Evolutionary conservation across 768 basidiomycete genomes (phyloP), one percentile per base, ranked within the genome.

Genomic region (Rubroboletus satanas): DNA sequence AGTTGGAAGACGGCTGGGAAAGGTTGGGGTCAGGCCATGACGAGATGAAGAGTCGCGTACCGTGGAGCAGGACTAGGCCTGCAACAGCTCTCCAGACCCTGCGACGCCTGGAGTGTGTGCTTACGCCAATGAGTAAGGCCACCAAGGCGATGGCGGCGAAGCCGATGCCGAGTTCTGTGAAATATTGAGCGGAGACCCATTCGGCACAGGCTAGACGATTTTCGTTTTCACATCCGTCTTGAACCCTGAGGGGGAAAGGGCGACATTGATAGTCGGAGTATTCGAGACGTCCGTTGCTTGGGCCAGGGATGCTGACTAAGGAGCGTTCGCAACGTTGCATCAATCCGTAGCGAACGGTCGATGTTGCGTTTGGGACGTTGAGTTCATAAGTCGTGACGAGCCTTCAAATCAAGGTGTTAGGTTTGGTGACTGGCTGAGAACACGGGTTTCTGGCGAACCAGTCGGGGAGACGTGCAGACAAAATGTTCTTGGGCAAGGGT

Each of bases 81-180:
- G 86, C 87, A 1, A 86, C 84, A 1, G 81, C 84, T 65, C 79
- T 82, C 89, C 89, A 91, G 32, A 90, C 84, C 59, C 89, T 80
- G 54, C 87, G 76, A 59, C 89, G 76, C 48, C 88, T 76, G 15
- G 87, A 87, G 62, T 83, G 83, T 0, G 89, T 89, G 63, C 79
- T 87, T 18, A 88, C 77, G 4, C 89, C 88, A 54, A 90, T 75
- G 39, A 84, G 63, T 45, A 91, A 75, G 8, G 86, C 74, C 0
- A 77, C 63, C 36, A 87, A 70, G 4, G 86, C 80, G 28, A 83
- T 71, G 45, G 73, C 77, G 8, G 80, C 84, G 66, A 87, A 86
- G 4, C 87, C 84, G 32, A 83, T 75, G 42, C 80, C 80, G 10
- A 90, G 68, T 65, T 87, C 80, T n/a, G 79, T 75, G 45, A 80